A percentile compares a stretch with the other conserved stretches of the same genome.
phyloP scores from a whole-genome alignment of 306 rosid genomes.

The Carpinus fangiana region DNA sequence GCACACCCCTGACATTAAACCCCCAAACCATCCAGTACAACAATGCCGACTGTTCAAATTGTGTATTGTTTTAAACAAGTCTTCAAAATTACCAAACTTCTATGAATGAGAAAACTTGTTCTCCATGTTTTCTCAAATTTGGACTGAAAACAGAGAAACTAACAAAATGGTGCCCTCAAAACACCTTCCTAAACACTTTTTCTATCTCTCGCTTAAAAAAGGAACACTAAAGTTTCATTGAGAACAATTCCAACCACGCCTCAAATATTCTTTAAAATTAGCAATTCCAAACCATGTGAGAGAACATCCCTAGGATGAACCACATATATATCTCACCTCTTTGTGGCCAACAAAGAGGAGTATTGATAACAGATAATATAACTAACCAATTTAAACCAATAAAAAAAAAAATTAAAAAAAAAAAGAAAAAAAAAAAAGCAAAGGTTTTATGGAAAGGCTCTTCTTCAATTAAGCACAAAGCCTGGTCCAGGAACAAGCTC shows the following conservation, averaged over 20 bases:
- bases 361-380: not conserved
- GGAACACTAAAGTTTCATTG: not conserved
- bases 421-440: not conserved
- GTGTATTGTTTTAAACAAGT: not conserved
- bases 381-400: not conserved
- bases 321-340: not conserved
- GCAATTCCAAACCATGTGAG: not conserved
- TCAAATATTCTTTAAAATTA: not conserved
- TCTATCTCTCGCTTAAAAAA: not conserved
- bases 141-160: not conserved
- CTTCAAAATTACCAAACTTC: not conserved
- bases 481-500: not conserved
- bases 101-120: not conserved
- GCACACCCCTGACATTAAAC: too few relatives aligned
- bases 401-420: conserved; percentile 2
- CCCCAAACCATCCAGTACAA: too few relatives aligned
- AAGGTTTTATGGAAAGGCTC: not conserved
- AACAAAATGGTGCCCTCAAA: not conserved
- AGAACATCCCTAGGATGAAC: not conserved
- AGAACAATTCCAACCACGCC: not conserved
- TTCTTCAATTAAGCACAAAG: conserved; percentile 5
- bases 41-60: too few relatives aligned
- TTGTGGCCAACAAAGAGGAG: not conserved
- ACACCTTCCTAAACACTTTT: not conserved
- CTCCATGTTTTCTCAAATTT: not conserved